Base-by-base conservation (phyloP, 257 asterid species). In the Ilex asprella region DNA sequence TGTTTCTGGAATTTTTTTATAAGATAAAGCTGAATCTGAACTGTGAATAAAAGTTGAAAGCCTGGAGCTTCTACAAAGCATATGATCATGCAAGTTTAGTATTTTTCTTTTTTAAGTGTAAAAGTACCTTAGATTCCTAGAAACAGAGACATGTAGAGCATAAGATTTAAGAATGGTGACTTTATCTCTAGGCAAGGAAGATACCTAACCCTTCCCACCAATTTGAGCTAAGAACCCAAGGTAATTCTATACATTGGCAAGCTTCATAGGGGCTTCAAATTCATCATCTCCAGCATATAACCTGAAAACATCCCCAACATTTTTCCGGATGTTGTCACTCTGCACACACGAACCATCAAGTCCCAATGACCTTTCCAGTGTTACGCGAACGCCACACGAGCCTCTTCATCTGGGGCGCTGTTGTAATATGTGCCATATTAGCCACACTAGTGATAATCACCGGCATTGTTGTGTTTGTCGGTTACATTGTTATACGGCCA, bases 351-450 rank as follows among this genome's bases (percentile, higher is more conserved):
- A 55, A 55, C 60, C 63, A 29, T 47, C 70, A 43, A 58, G 11
- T 55, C 66, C 76, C 79, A 72, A 91, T 85, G 96, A 85, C 89
- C 69, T 76, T 69, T 74, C 84, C 64, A 13, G 73, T 46, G 2
- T 35, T 35, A 35, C 79, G 77, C 1, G 81, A 62, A 59, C 52
- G 78, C 68, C 79, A 59, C 72, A 91, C 98, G 74, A 76, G 72
- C 73, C 89, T 86, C 6, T 29, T 88, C 1, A 75, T 88, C 60
- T 91, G 96, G 98, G 75, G 84, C 55, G 71, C 72, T 5, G 86
- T 95, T 53, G 58, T 84, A 29, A 70, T 91, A 66, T 91, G 96
- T 58, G 79, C 91, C 44, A 6, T 88, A 0, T 32, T 91, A 6
- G 82, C 94, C 7, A 66, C 81, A 2, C 72, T 75, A 29, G 96